Base-by-base conservation (phyloP, 805 yeast species). In the Naumovozyma castellii region DNA sequence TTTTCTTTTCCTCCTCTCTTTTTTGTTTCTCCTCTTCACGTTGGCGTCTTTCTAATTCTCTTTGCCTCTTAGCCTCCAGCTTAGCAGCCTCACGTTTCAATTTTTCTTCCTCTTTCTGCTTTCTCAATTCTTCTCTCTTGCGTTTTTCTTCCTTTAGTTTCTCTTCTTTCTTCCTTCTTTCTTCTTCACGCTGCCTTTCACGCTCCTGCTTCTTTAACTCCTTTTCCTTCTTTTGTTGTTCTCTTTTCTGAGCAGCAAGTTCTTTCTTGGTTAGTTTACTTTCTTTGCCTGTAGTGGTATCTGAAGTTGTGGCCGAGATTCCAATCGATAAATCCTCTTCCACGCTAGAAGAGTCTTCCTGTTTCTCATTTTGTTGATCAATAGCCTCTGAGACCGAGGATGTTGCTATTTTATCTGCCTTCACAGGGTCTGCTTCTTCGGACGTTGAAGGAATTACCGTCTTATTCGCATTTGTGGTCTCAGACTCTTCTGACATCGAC, bases 1-100 rank as follows among this genome's bases (percentile, higher is more conserved):
- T 37, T 34, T 34, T 57, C 55, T 43, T 57, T 49, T 50, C n/a
- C n/a, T n/a, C 50, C 57, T 37, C 48, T 50, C 34, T 50, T 57
- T 41, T 41, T 50, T 37, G 31, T 40, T 43, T 47, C 43, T 47
- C 53, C 30, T 50, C 44, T 34, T 49, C 53, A 34, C 40, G 48
- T 30, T 47, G 47, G 14, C 39, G 34, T 32, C 45, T 54, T 33
- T 56, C 62, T 33, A 43, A 47, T 35, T 55, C 59, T 33, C 39
- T 49, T 29, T 45, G 53, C 41, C 46, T 45, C 42, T 50, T 45
- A 38, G 44, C 40, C 34, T 45, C 44, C 38, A 40, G 35, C 16
- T 41, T 45, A 35, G 41, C 47, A 38, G 46, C 45, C 33, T 52
- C 56, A 18, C 44, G 44, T 35, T 44, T 40, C n/a, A 25, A 35